These are phyloP conservation scores for Cryphonectria nitschkei DNA, from an alignment of 2,329 filamentous ascomycete species.

Conservation along the genomic window DNA sequence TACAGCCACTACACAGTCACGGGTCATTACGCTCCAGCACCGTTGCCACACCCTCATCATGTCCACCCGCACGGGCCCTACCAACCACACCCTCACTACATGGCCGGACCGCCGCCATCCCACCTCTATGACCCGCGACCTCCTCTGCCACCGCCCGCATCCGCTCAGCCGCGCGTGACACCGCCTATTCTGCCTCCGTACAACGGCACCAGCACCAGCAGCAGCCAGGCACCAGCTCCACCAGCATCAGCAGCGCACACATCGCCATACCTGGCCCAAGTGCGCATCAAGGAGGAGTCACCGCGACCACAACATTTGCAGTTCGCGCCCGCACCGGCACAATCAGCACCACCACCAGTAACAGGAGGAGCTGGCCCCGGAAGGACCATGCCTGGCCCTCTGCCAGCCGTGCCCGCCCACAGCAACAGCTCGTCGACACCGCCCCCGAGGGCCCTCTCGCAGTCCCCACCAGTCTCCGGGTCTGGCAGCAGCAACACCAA, in stretches of 20 bases:
- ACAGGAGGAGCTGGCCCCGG: background rate
- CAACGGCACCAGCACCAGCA: constrained; percentile 27
- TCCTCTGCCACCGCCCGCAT: constrained; percentile 31
- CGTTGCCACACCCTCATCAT: constrained; percentile 24
- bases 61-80: constrained; percentile 38
- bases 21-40: constrained; percentile 33
- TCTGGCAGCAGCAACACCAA: constrained; percentile 31
- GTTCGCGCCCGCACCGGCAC: constrained; percentile 14
- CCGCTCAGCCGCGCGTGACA: constrained; percentile 27
- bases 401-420: constrained; percentile 40
- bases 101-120: constrained; percentile 34
- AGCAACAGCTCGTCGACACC: constrained; percentile 35
- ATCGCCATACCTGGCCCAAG: constrained; percentile 41
- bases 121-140: constrained; percentile 34
- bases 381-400: constrained; percentile 46
- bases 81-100: constrained; percentile 36
- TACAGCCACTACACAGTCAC: constrained; percentile 50
- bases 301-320: constrained; percentile 49
- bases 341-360: background rate
- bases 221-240: constrained; percentile 1
- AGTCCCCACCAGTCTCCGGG: constrained; percentile 45
- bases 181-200: constrained; percentile 27
- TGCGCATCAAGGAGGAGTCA: constrained; percentile 41
- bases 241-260: constrained; percentile 21
- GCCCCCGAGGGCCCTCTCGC: constrained; percentile 51